Conservation (phyloP, 2,329 filamentous ascomycete species). For the Septoria linicola region DNA sequence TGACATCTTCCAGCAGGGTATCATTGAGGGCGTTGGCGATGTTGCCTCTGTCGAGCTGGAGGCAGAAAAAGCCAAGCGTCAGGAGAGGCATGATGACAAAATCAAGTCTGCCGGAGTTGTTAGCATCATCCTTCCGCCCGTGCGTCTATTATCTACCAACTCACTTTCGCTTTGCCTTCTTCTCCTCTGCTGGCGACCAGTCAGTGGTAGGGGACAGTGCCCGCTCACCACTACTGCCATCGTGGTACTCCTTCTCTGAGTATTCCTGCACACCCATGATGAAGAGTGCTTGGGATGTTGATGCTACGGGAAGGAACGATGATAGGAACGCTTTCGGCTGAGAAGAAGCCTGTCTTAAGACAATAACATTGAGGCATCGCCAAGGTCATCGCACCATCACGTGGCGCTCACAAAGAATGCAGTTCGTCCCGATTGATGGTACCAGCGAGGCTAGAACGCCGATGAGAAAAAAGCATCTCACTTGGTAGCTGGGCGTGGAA, state of each 20-base stretch:
- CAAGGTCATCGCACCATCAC: constrained; percentile 15
- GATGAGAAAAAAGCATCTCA: background rate
- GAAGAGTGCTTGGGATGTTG: background rate
- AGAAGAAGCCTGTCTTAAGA: background rate
- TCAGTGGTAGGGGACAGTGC: constrained; percentile 10
- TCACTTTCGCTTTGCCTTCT: constrained; percentile 34
- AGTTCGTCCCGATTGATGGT: background rate
- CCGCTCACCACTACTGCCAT: constrained; percentile 6
- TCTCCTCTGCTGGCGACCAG: constrained; percentile 32
- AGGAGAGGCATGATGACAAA: constrained; percentile 37
- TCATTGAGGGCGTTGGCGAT: constrained; percentile 38
- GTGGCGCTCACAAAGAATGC: constrained; percentile 3
- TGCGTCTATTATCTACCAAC: background rate
- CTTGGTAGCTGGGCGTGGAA: constrained; percentile 1
- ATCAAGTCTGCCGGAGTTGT: constrained; percentile 28
- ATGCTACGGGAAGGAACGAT: background rate
- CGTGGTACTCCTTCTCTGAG: constrained; percentile 1
- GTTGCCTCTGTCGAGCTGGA: constrained; percentile 36
- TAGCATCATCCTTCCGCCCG: background rate
- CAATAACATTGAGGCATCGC: constrained; percentile 2
- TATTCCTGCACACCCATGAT: constrained; percentile 1
- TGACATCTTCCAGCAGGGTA: constrained; percentile 35
- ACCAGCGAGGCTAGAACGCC: constrained; percentile 1
- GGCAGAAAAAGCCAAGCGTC: constrained; percentile 38
- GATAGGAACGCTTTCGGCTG: background rate